phyloP scores from a whole-genome alignment of 352 stramenopile species.

The Pythium rhizo-oryzae region DNA sequence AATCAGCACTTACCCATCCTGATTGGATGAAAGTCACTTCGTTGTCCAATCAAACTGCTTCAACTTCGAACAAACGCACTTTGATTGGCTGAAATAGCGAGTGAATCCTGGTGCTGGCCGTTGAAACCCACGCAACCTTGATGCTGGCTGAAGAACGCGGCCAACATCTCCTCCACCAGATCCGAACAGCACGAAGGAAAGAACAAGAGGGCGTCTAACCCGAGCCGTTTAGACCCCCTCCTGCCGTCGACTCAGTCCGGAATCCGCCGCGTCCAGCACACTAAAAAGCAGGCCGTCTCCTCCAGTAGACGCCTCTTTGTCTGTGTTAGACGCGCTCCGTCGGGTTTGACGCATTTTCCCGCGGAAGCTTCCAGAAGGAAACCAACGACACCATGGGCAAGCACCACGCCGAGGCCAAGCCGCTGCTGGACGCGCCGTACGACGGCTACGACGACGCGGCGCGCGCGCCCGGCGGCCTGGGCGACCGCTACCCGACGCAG shows the following conservation, averaged over 20 bases:
- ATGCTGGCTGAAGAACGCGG: not conserved
- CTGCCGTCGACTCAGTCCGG: slow-evolving; percentile 4
- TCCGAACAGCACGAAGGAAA: not conserved
- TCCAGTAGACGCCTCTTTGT: not conserved
- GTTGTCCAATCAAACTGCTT: not conserved
- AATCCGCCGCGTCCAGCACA: slow-evolving; percentile 7
- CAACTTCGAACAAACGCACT: not conserved
- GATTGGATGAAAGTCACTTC: not conserved
- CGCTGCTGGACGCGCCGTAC: slow-evolving; percentile 32
- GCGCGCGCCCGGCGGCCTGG: slow-evolving; percentile 34
- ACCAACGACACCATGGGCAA: slow-evolving; percentile 7
- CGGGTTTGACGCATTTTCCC: too few species aligned
- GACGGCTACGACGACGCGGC: slow-evolving; percentile 19
- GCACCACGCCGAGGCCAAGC: slow-evolving; percentile 32
- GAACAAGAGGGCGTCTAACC: not conserved
- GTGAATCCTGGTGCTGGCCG: not conserved
- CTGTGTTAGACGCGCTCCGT: too few species aligned
- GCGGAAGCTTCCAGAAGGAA: slow-evolving; percentile 15
- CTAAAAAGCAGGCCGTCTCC: not conserved
- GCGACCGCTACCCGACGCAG: slow-evolving; percentile 70
- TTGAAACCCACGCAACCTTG: slow-evolving; percentile 4
- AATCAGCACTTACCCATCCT: not conserved
- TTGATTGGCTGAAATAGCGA: not conserved
- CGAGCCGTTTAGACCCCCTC: not conserved
- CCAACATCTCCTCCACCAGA: not conserved